These are phyloP conservation scores for Calvatia gigantea DNA, from an alignment of 768 basidiomycete species.

Conservation along the genomic window DNA sequence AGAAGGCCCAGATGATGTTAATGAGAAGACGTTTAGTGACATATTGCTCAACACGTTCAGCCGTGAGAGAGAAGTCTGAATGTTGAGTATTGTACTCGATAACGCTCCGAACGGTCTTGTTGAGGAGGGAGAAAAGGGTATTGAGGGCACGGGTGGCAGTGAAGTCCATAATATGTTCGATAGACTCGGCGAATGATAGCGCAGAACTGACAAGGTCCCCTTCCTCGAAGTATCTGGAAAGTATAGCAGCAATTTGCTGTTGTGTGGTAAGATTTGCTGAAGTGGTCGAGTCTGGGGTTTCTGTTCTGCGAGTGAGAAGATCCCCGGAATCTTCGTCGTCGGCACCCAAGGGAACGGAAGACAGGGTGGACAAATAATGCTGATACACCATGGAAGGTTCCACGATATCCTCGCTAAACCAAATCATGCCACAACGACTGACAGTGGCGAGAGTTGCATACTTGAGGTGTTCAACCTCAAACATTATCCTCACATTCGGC, in stretches of 20 bases:
- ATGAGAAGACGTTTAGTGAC: slow-evolving; percentile 86
- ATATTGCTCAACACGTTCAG: slow-evolving; percentile 87
- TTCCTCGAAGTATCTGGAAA: slow-evolving; percentile 79
- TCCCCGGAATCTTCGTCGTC: slow-evolving; percentile 82
- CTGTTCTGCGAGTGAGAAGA: slow-evolving; percentile 56
- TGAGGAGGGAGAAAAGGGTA: slow-evolving; percentile 94
- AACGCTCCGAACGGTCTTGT: slow-evolving; percentile 92
- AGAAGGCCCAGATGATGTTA: slow-evolving; percentile 96
- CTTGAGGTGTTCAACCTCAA: slow-evolving; percentile 96
- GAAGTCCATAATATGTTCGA: slow-evolving; percentile 99
- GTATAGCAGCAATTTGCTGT: slow-evolving; percentile 65
- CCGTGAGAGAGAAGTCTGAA: slow-evolving; percentile 85
- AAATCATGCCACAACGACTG: slow-evolving; percentile 99
- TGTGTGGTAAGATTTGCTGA: slow-evolving; percentile 72
- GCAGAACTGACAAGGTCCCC: slow-evolving; percentile 82
- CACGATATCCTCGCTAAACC: slow-evolving; percentile 98
- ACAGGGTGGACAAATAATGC: slow-evolving; percentile 79
- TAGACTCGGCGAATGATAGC: slow-evolving; percentile 73
- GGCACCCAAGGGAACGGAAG: slow-evolving; percentile 73
- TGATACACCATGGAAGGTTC: slow-evolving; percentile 89
- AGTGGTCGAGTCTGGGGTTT: slow-evolving; percentile 46
- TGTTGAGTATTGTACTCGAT: slow-evolving; percentile 95
- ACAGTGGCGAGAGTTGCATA: slow-evolving; percentile 98
- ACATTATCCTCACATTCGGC: slow-evolving; percentile 97
- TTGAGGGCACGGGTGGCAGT: slow-evolving; percentile 87